A percentile compares a stretch with the other conserved stretches of the same genome.
Evolutionary conservation across 1,284 basidiomycete genomes (phyloP).

Genomic region (Xerocomus amazonicus): DNA sequence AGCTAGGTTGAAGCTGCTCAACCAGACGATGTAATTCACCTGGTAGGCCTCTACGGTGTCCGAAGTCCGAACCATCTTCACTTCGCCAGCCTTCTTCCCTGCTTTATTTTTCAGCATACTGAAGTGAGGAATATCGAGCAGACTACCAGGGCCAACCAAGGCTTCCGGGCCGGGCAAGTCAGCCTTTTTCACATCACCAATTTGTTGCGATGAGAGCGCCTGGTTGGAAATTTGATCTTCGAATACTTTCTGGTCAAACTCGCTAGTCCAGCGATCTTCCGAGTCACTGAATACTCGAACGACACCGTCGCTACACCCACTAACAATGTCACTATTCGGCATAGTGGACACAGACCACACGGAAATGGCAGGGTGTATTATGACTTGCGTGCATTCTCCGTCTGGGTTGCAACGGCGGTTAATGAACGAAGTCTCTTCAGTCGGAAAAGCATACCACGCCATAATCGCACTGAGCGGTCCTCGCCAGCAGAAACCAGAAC

Average conservation of each 20-base stretch:
- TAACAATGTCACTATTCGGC: constrained; percentile 87
- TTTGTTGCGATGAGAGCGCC: constrained; percentile 70
- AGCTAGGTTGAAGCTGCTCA: neutral
- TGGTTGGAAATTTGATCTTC: constrained; percentile 73
- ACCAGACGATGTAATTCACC: constrained; percentile 40
- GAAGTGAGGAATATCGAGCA: neutral
- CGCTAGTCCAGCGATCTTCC: constrained; percentile 71
- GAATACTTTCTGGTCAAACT: constrained; percentile 63
- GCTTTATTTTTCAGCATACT: constrained; percentile 13
- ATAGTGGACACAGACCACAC: constrained; percentile 89
- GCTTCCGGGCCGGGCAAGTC: constrained; percentile 86
- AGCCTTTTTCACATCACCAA: constrained; percentile 90
- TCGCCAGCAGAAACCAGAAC: constrained; percentile 79
- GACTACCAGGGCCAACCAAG: constrained; percentile 62
- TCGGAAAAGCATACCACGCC: constrained; percentile 51
- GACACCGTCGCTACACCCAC: constrained; percentile 83
- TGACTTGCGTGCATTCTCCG: constrained; percentile 80
- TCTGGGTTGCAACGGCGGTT: constrained; percentile 36
- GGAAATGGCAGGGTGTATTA: constrained; percentile 90
- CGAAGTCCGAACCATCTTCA: constrained; percentile 83
- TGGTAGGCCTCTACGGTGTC: constrained; percentile 85
- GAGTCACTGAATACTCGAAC: constrained; percentile 85
- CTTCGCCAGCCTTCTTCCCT: constrained; percentile 91
- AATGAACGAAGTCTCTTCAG: neutral
- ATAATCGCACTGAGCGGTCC: constrained; percentile 78